Evolutionary conservation across 208 protist genomes (phyloP), one percentile per base, ranked within the genome.

Genomic region (Angomonas ambiguus): DNA sequence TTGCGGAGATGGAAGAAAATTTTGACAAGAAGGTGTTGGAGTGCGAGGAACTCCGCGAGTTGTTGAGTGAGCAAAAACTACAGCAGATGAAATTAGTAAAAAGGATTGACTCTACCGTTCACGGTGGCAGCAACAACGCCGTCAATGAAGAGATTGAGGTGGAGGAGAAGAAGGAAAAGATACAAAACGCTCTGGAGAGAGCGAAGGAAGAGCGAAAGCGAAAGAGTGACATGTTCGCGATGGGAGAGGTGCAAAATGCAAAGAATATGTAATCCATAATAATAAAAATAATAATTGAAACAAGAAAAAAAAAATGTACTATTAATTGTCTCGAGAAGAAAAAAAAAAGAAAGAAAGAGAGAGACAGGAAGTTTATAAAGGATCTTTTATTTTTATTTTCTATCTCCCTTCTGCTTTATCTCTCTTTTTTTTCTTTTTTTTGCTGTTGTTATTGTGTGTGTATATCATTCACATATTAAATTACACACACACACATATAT

Each of bases 21-120:
- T 94, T 82, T 71, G 88, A 94, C 72, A 71, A 71, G 38, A 94
- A 94, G 71, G 77, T 94, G 28, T 86, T 76, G 69, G 88, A 94
- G 74, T 92, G 83, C 72, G 88, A 87, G 63, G 85, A 94, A 24
- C 79, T 94, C 57, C 78, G 83, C 51, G 79, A 85, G 34, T 67
- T 67, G 1, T 62, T 94, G 41, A 77, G 82, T 32, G 88, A 92
- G 71, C 87, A 91, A 25, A 94, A 94, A 66, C 65, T 94, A 27
- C 69, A 87, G 62, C 69, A 85, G 55, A 74, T 94, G 66, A 71
- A 76, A 28, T 60, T 89, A 31, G 49, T 86, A 65, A 85, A 82
- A 1, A 72, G 80, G 13, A 74, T 86, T 38, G 77, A 88, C 48
- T 62, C 82, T 45, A 63, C 55, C 38, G 38, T 16, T 16, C 30